Evolutionary conservation across 139 green algal species (phyloP).

Genomic region (Astrephomene gubernaculifera): DNA sequence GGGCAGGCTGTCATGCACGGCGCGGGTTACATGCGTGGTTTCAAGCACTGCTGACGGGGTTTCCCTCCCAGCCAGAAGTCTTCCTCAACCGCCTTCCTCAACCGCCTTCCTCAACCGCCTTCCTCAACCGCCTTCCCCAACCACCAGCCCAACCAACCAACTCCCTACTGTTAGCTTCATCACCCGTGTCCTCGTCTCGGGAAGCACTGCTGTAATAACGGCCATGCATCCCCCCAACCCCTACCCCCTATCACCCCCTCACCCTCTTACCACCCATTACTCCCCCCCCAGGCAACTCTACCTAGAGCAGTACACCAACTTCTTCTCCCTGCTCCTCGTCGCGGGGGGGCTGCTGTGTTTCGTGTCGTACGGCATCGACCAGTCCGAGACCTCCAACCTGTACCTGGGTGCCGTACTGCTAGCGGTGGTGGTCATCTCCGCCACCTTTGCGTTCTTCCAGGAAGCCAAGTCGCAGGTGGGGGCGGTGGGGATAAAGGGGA

Average conservation of each 20-base stretch:
- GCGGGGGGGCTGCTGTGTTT: conserved; percentile 56
- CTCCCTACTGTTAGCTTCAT: no score
- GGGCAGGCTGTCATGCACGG: no score
- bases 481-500: not conserved
- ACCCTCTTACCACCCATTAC: conserved; percentile 49
- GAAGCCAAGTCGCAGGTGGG: conserved; percentile 65
- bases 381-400: conserved; percentile 72
- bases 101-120: no score
- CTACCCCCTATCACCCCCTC: not conserved
- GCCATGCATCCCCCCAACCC: not conserved
- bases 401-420: conserved; percentile 84
- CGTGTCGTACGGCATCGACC: conserved; percentile 75
- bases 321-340: conserved; percentile 57
- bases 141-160: no score
- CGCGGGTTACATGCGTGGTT: no score
- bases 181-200: no score
- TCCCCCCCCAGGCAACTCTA: conserved; percentile 65
- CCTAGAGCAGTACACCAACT: conserved; percentile 60
- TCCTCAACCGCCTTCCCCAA: no score
- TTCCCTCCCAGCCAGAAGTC: no score
- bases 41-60: no score
- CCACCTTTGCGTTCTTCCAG: conserved; percentile 75
- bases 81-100: no score
- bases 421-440: conserved; percentile 53
- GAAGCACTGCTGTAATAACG: not conserved